Evolutionary conservation across 148 eudicot genomes (phyloP).

Genomic region (Persicaria tinctoria): DNA sequence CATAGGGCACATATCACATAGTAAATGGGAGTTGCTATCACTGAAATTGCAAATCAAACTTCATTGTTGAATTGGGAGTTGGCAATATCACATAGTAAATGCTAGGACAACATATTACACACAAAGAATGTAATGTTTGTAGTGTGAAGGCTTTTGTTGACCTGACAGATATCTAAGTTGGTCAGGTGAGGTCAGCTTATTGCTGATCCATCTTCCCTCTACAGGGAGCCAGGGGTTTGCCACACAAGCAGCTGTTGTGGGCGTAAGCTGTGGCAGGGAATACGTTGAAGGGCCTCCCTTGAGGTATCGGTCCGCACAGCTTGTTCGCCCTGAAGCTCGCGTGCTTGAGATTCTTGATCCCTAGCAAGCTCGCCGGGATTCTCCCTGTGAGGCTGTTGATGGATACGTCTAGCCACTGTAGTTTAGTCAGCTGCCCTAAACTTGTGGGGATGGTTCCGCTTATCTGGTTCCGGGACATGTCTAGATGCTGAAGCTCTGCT

Average conservation of each 20-base stretch:
- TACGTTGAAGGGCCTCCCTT: slow-evolving; percentile 46
- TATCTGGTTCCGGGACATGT: slow-evolving; percentile 52
- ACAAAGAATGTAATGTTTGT: slow-evolving; percentile 3
- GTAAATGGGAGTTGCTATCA: background rate
- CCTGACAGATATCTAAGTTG: background rate
- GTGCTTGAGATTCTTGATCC: slow-evolving; percentile 37
- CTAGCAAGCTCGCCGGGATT: slow-evolving; percentile 55
- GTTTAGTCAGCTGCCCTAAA: slow-evolving; percentile 41
- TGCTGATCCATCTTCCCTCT: slow-evolving; percentile 22
- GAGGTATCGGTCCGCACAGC: slow-evolving; percentile 72
- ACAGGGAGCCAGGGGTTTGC: slow-evolving; percentile 69
- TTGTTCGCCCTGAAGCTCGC: slow-evolving; percentile 65
- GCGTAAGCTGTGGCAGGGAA: slow-evolving; percentile 45
- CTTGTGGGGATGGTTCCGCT: slow-evolving; percentile 61
- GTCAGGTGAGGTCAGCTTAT: slow-evolving; percentile 19
- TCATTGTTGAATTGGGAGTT: slow-evolving; percentile 7
- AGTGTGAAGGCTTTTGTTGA: background rate
- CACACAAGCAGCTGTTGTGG: slow-evolving; percentile 71
- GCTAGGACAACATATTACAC: slow-evolving; percentile 5
- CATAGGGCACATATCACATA: background rate
- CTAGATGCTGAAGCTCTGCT: slow-evolving; percentile 44
- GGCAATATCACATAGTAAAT: background rate
- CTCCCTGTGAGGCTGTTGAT: slow-evolving; percentile 48
- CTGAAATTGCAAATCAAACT: background rate
- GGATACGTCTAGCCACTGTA: slow-evolving; percentile 78